Evolutionary conservation across 257 asterid genomes (phyloP).

Genomic region (Solanum acaule): DNA sequence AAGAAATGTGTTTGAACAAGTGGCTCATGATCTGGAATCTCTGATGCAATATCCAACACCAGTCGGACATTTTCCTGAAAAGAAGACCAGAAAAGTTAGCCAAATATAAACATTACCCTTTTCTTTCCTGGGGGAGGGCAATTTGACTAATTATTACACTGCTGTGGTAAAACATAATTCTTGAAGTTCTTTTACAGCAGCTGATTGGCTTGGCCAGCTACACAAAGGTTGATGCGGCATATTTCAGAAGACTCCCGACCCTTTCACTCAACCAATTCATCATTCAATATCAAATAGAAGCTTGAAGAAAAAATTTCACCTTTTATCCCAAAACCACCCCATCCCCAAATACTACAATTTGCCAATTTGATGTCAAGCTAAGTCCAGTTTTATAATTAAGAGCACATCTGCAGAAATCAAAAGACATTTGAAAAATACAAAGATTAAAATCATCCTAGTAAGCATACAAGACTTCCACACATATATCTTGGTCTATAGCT

Average conservation of each 20-base stretch:
- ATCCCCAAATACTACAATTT: neutral
- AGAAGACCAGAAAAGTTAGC: constrained; percentile 13
- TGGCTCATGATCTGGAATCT: constrained; percentile 64
- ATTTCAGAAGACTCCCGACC: neutral
- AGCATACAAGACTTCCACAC: neutral
- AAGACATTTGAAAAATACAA: neutral
- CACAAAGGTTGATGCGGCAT: neutral
- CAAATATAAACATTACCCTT: neutral
- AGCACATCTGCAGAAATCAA: neutral
- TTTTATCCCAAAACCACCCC: neutral
- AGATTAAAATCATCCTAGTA: neutral
- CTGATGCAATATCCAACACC: constrained; percentile 62
- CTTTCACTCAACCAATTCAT: neutral
- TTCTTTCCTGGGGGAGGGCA: neutral
- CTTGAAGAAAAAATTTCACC: neutral
- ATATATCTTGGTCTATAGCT: neutral
- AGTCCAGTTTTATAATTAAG: neutral
- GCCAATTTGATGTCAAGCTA: neutral
- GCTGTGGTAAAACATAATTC: neutral
- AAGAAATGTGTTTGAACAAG: constrained; percentile 78
- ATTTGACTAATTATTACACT: neutral
- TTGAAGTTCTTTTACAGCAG: neutral
- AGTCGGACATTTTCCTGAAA: constrained; percentile 67
- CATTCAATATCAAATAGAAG: neutral
- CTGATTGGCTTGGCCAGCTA: neutral